Evolutionary conservation across 768 basidiomycete genomes (phyloP), one percentile per base, ranked within the genome.

Genomic region (Dictyophora rubrovolvata): DNA sequence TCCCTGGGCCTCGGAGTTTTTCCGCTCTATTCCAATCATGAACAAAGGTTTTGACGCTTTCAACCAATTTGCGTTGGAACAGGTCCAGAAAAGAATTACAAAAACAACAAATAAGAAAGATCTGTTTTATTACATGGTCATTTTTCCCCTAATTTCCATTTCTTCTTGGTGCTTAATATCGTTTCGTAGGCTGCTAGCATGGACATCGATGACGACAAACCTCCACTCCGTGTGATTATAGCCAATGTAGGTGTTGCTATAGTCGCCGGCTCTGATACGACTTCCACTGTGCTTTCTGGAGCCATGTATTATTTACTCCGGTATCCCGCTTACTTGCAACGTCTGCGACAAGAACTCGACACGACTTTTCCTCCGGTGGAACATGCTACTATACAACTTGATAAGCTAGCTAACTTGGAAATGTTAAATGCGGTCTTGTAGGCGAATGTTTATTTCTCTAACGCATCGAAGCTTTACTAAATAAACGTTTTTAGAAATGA

Each of bases 1-100:
- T 65, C 76, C 79, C 10, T 80, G 79, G 78, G 54, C 77, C 21
- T 74, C 75, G 11, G 65, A 71, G 50, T 67, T 79, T 73, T 59
- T 73, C 75, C 50, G 55, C 71, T n/a, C 65, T 64, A 53, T 63
- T 72, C 34, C 78, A 75, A 1, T 53, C 66, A 16, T 14, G 77
- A 71, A 63, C 76, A 11, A 76, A 28, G 22, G n/a, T 34, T 55
- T 20, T 46, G 35, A 71, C 34, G n/a, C 42, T 42, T 65, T 79
- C 63, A 71, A 74, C n/a, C 56, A 60, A 48, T 75, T 75, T 56
- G 74, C 70, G 34, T 63, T 61, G 56, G 20, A 35, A 8, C 33
- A 23, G 17, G 57, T 37, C 5, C 23, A 48, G 18, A 48, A 53
- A 35, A 28, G 57, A 7, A 59, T 21, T n/a, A 33, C 53, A 18